Conservation (phyloP, 225 moss, liverwort and hornwort species). For the Climacium dendroides region DNA sequence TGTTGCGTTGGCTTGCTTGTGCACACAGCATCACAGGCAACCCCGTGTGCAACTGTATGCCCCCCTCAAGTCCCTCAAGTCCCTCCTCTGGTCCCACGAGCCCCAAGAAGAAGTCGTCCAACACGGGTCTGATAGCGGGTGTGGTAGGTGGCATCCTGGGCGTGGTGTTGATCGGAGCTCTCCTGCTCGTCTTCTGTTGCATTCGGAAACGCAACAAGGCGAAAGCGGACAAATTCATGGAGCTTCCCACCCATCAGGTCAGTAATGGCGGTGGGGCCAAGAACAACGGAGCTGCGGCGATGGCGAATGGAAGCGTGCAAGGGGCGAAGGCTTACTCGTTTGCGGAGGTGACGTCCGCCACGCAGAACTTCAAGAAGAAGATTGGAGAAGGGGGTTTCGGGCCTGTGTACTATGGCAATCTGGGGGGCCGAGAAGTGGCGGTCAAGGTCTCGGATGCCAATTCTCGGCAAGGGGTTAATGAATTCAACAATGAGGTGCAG, state of each 20-base stretch:
- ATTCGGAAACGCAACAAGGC: not conserved
- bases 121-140: constrained; percentile 1
- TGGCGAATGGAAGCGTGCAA: not conserved
- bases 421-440: constrained; percentile 21
- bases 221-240: not conserved
- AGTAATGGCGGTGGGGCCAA: not conserved
- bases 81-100: not conserved
- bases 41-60: not conserved
- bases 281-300: not conserved
- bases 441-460: constrained; percentile 16
- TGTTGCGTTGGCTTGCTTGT: not conserved
- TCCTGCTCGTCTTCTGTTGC: not conserved
- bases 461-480: constrained; percentile 24
- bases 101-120: not conserved
- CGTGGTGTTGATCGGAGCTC: not conserved
- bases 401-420: constrained; percentile 24
- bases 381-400: constrained; percentile 40
- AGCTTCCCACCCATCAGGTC: not conserved
- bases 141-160: constrained; percentile 1
- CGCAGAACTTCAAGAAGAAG: constrained; percentile 5
- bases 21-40: not conserved
- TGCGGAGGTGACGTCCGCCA: not conserved
- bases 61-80: not conserved
- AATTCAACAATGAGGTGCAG: constrained; percentile 37
- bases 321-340: constrained; percentile 5